Base-by-base conservation (phyloP, 1,284 basidiomycete species). In the Papiliotrema flavescens region DNA sequence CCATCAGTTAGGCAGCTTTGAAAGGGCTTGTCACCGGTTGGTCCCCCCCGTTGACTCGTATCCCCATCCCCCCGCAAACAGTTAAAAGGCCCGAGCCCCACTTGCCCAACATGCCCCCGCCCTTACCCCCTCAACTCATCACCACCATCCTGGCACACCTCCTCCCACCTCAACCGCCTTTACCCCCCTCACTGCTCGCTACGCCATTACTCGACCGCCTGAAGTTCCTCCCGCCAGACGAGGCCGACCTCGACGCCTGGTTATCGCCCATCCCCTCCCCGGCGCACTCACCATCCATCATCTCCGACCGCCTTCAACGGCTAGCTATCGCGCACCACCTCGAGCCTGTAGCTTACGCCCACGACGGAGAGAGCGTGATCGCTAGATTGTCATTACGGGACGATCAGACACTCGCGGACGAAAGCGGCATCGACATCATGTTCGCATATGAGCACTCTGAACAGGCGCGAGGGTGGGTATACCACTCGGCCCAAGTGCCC, bases 141-240 rank as follows among this genome's bases (percentile, higher is more conserved):
- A 60, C 63, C 24, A 52, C 52, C 9, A 63, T 75, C 54, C 63
- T 76, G 41, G 60, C 70, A 4, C 63, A 71, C 51, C 70, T 75
- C 28, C 51, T 75, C 19, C 75, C 74, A 0, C 75, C 74, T 0
- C 35, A 46, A 1, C 65, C 62, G 2, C 72, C 73, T 0, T 63
- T 75, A 2, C 71, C 75, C 0, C 47, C 59, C 4, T 54, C 60
- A 14, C 59, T 71, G 14, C 51, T 73, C 47, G 63, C 66, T 2
- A 61, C 61, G 36, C 41, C 69, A 2, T 57, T 76, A 43, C 51
- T 71, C 22, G 65, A 70, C n/a, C 65, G 74, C 15, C 64, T 70
- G 15, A 49, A 63, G 1, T 76, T 71, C 57, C 65, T 76, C 22
- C 71, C 73, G 0, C 75, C 75, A 1, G 51, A 55, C 2, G 51